Base-by-base conservation (phyloP, 2,329 filamentous ascomycete genomes). In the Biscogniauxia sp. region DNA sequence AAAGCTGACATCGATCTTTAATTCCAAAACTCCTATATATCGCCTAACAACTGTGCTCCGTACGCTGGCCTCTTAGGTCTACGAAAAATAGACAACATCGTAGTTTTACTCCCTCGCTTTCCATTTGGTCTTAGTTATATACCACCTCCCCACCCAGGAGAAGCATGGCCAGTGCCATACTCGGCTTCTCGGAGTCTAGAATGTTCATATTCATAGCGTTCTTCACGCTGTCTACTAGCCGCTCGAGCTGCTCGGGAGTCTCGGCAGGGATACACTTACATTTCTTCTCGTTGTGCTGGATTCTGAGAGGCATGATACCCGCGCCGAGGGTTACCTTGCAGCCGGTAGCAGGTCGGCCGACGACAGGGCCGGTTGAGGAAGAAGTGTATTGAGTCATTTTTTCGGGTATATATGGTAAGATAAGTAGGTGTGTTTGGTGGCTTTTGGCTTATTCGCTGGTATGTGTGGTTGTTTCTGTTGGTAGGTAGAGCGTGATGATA, bases 141-240 rank as follows among this genome's bases (percentile, higher is more conserved):
- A 64, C 59, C 26, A 66, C 63, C 2, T 63, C 51, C 0, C 37
- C 65, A 1, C 66, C 65, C 6, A 70, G 60, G 0, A 70, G 57
- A 6, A 69, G 9, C 64, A 64, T 62, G 0, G 68, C 67, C 11
- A 70, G 59, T 1, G 49, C 58, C 1, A 60, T 20, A 8, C 59
- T 63, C 2, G 63, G 66, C 61, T 68, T 69, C 53, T 70, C 67
- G 5, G 23, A 37, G 13, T 64, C 61, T 2, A 70, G 3, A 4
- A 64, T 61, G 3, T 56, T 53, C 56, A 64, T 62, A 7, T 28
- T 7, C 2, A 69, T 19, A 8, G 67, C 67, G 17, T 50, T 20
- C 4, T 32, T 45, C n/a, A 60, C 51, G 15, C 23, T 61, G 7
- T 19, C 19, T 2, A 50, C 58, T 26, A 68, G n/a, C 9, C 58